Percentiles rank a stretch among this genome's conserved stretches.
Conservation (phyloP, 257 asterid species). For the Nicotiana sylvestris region DNA sequence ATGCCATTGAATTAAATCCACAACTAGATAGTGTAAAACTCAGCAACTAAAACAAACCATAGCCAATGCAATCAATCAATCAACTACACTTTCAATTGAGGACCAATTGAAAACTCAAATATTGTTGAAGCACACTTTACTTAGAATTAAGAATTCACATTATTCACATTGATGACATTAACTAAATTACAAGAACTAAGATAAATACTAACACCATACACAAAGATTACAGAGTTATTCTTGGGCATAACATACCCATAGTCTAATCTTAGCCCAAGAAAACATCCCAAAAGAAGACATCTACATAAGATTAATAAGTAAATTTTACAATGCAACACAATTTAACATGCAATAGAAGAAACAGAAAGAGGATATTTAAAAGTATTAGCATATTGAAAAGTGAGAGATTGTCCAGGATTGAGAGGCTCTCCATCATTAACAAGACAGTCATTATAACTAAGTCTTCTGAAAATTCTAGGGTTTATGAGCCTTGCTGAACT, state of each 20-base stretch:
- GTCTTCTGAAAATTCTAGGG: slow-evolving; percentile 46
- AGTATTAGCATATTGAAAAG: slow-evolving; percentile 68
- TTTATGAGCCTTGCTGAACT: slow-evolving; percentile 54
- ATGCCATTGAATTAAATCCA: too few species aligned
- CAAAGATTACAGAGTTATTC: neutral
- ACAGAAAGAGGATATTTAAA: slow-evolving; percentile 44
- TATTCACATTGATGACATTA: neutral
- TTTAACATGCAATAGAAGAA: slow-evolving; percentile 37
- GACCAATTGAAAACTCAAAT: too few species aligned
- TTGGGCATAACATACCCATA: neutral
- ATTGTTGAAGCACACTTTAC: neutral
- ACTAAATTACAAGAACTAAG: neutral
- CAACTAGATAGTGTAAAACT: too few species aligned
- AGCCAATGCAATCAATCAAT: too few species aligned
- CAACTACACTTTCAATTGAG: too few species aligned
- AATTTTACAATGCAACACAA: neutral
- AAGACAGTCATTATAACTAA: slow-evolving; percentile 52
- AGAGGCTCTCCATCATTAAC: slow-evolving; percentile 58
- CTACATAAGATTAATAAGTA: neutral
- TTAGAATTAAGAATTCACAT: neutral
- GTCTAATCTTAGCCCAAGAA: neutral
- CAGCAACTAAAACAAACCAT: too few species aligned
- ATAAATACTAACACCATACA: neutral
- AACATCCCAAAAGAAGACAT: neutral
- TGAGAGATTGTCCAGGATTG: slow-evolving; percentile 29